Percentiles rank a stretch among this genome's conserved stretches.
phyloP scores from a whole-genome alignment of 2,329 filamentous ascomycete species.

The Graphilbum fragrans region DNA sequence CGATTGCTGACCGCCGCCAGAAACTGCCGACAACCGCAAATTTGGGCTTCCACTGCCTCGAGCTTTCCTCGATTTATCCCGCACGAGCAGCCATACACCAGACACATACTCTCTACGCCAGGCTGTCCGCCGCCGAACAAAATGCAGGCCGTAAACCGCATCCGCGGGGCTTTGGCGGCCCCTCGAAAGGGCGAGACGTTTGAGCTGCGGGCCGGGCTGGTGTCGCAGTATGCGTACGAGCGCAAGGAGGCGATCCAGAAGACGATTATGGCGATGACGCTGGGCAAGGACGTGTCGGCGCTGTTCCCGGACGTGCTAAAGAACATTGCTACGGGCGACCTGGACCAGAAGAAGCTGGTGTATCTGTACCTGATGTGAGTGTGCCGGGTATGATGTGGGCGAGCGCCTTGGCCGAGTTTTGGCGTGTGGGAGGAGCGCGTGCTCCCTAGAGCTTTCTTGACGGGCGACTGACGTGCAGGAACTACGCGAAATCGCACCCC shows the following conservation, averaged over 20 bases:
- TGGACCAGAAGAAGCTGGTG: conserved; percentile 99
- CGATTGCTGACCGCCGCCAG: neutral
- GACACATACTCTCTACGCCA: neutral
- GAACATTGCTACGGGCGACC: conserved; percentile 88
- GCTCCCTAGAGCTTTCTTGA: neutral
- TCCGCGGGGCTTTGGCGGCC: conserved; percentile 83
- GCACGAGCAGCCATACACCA: neutral
- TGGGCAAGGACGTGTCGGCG: conserved; percentile 96
- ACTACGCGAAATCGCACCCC: conserved; percentile 97
- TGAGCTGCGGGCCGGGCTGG: conserved; percentile 86
- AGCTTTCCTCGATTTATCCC: neutral
- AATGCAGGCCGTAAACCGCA: conserved; percentile 70
- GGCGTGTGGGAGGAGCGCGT: too few relatives aligned
- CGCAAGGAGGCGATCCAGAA: conserved; percentile 98
- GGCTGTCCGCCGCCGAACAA: neutral
- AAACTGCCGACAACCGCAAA: too few relatives aligned
- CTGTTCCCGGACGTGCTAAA: conserved; percentile 96
- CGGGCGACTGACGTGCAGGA: conserved; percentile 42
- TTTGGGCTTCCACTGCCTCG: too few relatives aligned
- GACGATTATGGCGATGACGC: conserved; percentile 99
- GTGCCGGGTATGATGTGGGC: too few relatives aligned
- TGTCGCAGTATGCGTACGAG: conserved; percentile 98
- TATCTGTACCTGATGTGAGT: conserved; percentile 92
- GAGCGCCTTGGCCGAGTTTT: neutral
- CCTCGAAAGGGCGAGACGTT: conserved; percentile 97